phyloP scores from a whole-genome alignment of 495 filamentous ascomycete species.

The Penicillium canariense region DNA sequence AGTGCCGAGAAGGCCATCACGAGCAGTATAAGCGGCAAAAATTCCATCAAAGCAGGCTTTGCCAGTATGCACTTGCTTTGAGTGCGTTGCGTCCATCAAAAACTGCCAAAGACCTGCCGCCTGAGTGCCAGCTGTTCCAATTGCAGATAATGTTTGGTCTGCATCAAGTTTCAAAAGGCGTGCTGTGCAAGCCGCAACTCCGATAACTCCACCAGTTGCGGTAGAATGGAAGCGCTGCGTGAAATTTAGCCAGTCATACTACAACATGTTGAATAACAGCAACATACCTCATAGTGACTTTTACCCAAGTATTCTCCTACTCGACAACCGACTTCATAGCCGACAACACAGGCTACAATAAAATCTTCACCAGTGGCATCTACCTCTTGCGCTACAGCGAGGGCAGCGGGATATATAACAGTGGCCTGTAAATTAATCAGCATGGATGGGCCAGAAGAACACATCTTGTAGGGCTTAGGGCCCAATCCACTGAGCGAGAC shows the following conservation, averaged over 20 bases:
- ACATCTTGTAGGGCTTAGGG: neutral
- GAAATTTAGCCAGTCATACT: neutral
- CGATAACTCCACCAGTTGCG: conserved; percentile 34
- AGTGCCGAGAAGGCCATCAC: conserved; percentile 30
- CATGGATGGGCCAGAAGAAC: no score
- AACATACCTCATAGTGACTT: conserved; percentile 34
- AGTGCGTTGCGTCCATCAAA: conserved; percentile 35
- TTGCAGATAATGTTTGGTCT: conserved; percentile 27
- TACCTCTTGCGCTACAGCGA: conserved; percentile 36
- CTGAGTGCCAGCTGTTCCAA: conserved; percentile 39
- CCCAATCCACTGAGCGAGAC: conserved; percentile 1
- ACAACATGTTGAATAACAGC: neutral
- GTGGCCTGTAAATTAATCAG: conserved; percentile 25
- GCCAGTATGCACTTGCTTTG: conserved; percentile 39
- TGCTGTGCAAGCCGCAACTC: conserved; percentile 31
- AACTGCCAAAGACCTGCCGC: conserved; percentile 41
- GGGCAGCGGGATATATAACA: conserved; percentile 33
- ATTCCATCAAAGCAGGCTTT: conserved; percentile 39
- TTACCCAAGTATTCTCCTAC: conserved; percentile 34
- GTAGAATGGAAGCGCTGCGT: conserved; percentile 34
- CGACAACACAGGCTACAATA: conserved; percentile 36
- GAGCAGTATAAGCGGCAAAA: conserved; percentile 34
- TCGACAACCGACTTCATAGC: conserved; percentile 36
- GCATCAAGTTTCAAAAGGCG: conserved; percentile 27
- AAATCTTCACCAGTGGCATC: conserved; percentile 32